Base-by-base conservation (phyloP, 805 yeast genomes). In the Jamesozyma hellenica region DNA sequence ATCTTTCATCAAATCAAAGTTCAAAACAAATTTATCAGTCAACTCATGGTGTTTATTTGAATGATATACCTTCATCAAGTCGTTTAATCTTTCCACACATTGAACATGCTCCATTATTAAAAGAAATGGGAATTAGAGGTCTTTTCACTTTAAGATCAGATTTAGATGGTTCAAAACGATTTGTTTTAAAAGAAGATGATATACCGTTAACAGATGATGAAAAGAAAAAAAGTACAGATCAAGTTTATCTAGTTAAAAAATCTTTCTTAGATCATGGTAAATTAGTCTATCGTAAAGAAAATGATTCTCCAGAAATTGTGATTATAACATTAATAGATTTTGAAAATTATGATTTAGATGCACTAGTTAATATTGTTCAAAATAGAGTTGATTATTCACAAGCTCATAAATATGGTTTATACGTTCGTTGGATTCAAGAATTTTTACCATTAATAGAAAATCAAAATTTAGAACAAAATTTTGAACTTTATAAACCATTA, bases 301-400 rank as follows among this genome's bases (percentile, higher is more conserved):
- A 56, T 15, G 45, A 49, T 26, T 21, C 55, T 17, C 92, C 92
- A 8, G 80, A 79, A 40, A 68, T 82, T 18, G 77, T 88, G 16
- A 56, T 88, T 30, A 96, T 88, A 13, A 75, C 94, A 0, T 79
- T 82, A 2, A 64, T 88, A 23, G 94, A 87, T 63, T 82, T 75
- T 51, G 83, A 81, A 38, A 73, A 70, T 40, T 76, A 75, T 51
- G 74, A 77, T 25, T 55, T 72, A 30, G 71, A 72, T 16, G 75
- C 79, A 27, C 66, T 86, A 34, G 75, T 79, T 14, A 74, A 73
- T 40, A 68, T 88, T 40, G 81, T 86, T 15, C 94, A 86, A 58
- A 87, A 87, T 59, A 73, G 96, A 53, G 81, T 83, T 23, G 88
- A 86, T 58, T 90, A 88, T 56, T 95, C 95, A 5, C 83, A 80